phyloP scores from a whole-genome alignment of 2,329 filamentous ascomycete genomes.

The Coccinonectria pachysandricola region DNA sequence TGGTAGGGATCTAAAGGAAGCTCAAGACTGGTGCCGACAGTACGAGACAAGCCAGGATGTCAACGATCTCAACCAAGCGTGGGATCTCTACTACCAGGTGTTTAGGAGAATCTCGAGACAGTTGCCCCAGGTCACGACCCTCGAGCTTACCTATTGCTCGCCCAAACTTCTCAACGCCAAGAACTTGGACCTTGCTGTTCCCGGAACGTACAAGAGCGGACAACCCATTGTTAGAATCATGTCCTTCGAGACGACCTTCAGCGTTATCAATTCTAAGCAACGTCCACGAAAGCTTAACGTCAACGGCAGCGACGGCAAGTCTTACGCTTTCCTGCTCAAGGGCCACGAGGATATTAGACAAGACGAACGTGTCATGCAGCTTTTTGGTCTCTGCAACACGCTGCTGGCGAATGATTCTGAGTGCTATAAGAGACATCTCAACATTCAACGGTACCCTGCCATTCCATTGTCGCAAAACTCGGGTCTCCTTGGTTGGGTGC shows the following conservation, averaged over 20 bases:
- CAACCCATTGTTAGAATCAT: conserved; percentile 72
- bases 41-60: conserved; percentile 84
- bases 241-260: conserved; percentile 82
- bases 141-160: conserved; percentile 95
- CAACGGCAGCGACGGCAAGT: conserved; percentile 77
- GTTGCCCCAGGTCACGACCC: conserved; percentile 78
- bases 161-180: conserved; percentile 80
- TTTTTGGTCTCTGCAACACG: conserved; percentile 96
- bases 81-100: conserved; percentile 98
- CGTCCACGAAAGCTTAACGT: conserved; percentile 81
- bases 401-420: conserved; percentile 88
- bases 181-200: conserved; percentile 87
- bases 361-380: conserved; percentile 98
- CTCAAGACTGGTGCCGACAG: conserved; percentile 88
- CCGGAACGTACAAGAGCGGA: conserved; percentile 80
- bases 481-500: conserved; percentile 90
- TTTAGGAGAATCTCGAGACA: conserved; percentile 94
- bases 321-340: conserved; percentile 86
- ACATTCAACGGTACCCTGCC: conserved; percentile 92
- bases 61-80: conserved; percentile 92
- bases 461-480: conserved; percentile 96
- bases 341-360: conserved; percentile 99
- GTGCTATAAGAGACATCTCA: conserved; percentile 92
- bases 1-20: conserved; percentile 87
- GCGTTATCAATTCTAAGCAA: conserved; percentile 94